A percentile compares a stretch with the other conserved stretches of the same genome.
phyloP scores from a whole-genome alignment of 1,139 yeast genomes.

The Pichia sp. region DNA sequence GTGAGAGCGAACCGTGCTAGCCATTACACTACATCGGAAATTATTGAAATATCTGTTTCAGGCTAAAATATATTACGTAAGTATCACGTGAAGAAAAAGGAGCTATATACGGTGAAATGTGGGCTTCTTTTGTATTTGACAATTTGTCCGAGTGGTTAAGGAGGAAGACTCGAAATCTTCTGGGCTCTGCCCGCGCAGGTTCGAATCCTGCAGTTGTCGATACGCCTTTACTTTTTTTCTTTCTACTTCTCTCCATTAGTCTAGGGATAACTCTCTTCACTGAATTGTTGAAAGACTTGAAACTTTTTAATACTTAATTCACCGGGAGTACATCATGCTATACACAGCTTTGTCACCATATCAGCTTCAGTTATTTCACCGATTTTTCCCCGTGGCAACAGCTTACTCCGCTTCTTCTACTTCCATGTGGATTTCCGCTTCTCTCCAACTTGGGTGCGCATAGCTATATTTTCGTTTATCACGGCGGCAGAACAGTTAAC shows the following conservation, averaged over 20 bases:
- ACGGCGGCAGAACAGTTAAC: not conserved
- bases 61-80: not conserved
- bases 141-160: slow-evolving; percentile 38
- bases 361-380: too few relatives aligned
- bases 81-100: not conserved
- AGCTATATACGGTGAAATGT: not conserved
- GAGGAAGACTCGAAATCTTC: slow-evolving; percentile 40
- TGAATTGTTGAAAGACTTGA: too few relatives aligned
- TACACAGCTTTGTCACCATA: too few relatives aligned
- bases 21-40: slow-evolving; percentile 64
- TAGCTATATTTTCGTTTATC: not conserved
- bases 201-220: slow-evolving; percentile 38
- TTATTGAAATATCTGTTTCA: not conserved
- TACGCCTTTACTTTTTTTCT: not conserved
- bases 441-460: not conserved
- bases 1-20: slow-evolving; percentile 69
- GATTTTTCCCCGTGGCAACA: too few relatives aligned
- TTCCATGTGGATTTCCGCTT: too few relatives aligned
- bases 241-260: not conserved
- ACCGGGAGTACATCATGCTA: too few relatives aligned
- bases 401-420: too few relatives aligned
- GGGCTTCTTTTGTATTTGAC: slow-evolving; percentile 10
- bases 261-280: too few relatives aligned
- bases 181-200: slow-evolving; percentile 40
- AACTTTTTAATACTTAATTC: too few relatives aligned